Base-by-base conservation (phyloP, 129 eudicot genomes). In the Saposhnikovia divaricata region DNA sequence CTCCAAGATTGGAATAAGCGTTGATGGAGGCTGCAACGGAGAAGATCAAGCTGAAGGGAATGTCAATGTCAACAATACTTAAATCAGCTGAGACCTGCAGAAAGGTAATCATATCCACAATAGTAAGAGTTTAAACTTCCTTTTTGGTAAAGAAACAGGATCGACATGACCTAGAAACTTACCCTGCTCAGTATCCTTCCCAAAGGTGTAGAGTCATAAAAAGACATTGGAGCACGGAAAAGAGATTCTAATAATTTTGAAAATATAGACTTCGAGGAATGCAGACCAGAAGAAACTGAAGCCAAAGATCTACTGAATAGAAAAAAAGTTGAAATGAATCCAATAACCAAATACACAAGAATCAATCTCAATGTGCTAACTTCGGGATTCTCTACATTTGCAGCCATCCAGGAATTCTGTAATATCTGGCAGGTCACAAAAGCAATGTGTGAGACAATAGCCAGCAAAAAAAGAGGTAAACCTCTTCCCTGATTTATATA, bases 321-420 rank as follows among this genome's bases (percentile, higher is more conserved):
- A 80, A 92, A 77, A 19, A 81, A 3, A 21, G 87, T 82, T n/a
- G 99, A 89, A 46, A 40, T 57, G 47, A 88, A 61, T 16, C 99
- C 99, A 23, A 96, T 85, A 69, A 87, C 72, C 83, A 96, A 81
- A 81, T 92, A 96, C 74, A 92, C 95, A n/a, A 81, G 31, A 25
- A 96, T 96, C 84, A 96, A 70, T 79, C 83, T 82, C 90, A 88
- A 57, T 4, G 87, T 81, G 84, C 83, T 86, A 57, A 92, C 84
- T 38, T 85, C 76, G 38, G 89, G 85, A 77, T 88, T 89, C 28
- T 90, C 97, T 79, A 96, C 96, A 81, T 89, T 89, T 71, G 92
- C 91, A 72, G 99, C 99, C 99, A 96, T 90, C 99, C 99, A 96
- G 53, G 97, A 85, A 80, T 96, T 96, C 77, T 96, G 99, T 75